Evolutionary conservation across 768 basidiomycete species (phyloP), one percentile per base, ranked within the genome.

Genomic region (Termitomyces bulborhizus): DNA sequence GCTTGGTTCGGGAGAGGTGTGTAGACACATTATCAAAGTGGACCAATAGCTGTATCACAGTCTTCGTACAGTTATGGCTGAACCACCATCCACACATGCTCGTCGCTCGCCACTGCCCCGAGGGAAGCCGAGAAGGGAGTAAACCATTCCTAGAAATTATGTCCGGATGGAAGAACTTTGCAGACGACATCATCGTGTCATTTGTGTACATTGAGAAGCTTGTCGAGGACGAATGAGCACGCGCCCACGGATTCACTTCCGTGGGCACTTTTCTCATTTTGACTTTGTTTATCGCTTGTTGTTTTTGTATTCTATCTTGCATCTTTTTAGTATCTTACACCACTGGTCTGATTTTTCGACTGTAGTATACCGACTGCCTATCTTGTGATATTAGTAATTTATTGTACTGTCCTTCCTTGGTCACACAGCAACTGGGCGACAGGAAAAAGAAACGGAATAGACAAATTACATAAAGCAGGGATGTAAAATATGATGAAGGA

Each of bases 191-290:
- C 36, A 37, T 71, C 1, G 40, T 71, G 32, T 71, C 70, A 6
- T 70, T 69, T 47, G 59, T 70, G 7, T 71, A 71, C 44, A 55
- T 68, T 47, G 66, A 69, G 51, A 66, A 66, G 41, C 21, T 71
- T 24, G 65, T 68, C 16, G 55, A 61, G 44, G 66, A 65, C 52
- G 63, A 64, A 29, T 61, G 31, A 56, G 21, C 26, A 18, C 16
- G 18, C 13, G 1, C 37, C 1, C 36, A 5, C 21, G 16, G 18
- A 9, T 15, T 42, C 51, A 32, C 31, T 13, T 18, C 3, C 16
- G 27, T 16, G n/a, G 7, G 6, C 29, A 1, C n/a, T 31, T 26
- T 12, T 18, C 18, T 51, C 6, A 13, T 41, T 27, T 16, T 27
- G 26, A n/a, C 39, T 29, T 31, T 6, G 6, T 31, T 7, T 12